Conservation (phyloP, 1,139 yeast species). For the Blastobotrys serpentis region DNA sequence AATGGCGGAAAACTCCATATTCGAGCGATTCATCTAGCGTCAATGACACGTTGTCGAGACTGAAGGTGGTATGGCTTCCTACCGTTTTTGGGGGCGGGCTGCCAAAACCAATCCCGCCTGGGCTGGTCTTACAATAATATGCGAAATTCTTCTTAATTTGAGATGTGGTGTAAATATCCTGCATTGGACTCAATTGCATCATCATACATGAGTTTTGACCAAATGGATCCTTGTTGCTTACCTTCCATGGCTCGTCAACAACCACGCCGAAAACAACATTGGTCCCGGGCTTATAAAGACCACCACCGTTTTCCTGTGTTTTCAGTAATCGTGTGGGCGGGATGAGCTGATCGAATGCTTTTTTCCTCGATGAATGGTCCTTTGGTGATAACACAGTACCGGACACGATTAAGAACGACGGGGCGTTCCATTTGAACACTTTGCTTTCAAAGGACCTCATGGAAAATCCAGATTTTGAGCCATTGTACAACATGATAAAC, state of each 20-base stretch:
- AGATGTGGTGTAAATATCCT: slow-evolving; percentile 49
- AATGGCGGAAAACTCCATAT: slow-evolving; percentile 74
- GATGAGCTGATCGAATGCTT: slow-evolving; percentile 17
- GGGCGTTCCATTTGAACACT: slow-evolving; percentile 88
- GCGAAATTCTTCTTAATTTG: slow-evolving; percentile 32
- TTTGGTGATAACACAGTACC: slow-evolving; percentile 50
- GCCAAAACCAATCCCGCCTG: slow-evolving; percentile 80
- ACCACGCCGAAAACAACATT: slow-evolving; percentile 59
- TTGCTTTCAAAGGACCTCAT: slow-evolving; percentile 82
- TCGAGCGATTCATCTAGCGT: slow-evolving; percentile 78
- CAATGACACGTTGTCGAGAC: slow-evolving; percentile 67
- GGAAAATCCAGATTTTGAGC: slow-evolving; percentile 78
- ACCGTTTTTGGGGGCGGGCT: slow-evolving; percentile 38
- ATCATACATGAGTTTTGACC: slow-evolving; percentile 59
- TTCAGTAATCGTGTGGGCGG: slow-evolving; percentile 25
- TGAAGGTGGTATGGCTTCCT: slow-evolving; percentile 20
- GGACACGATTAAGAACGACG: slow-evolving; percentile 65
- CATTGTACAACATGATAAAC: slow-evolving; percentile 65
- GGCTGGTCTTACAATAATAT: slow-evolving; percentile 39
- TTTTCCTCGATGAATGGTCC: slow-evolving; percentile 9
- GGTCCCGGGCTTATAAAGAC: slow-evolving; percentile 22
- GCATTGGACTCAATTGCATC: slow-evolving; percentile 64
- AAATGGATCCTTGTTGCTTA: slow-evolving; percentile 68
- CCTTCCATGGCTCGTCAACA: slow-evolving; percentile 71
- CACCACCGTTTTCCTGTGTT: slow-evolving; percentile 18